Base-by-base conservation (phyloP, 192 early-diverging fungal genomes). In the Piromyces finnis region DNA sequence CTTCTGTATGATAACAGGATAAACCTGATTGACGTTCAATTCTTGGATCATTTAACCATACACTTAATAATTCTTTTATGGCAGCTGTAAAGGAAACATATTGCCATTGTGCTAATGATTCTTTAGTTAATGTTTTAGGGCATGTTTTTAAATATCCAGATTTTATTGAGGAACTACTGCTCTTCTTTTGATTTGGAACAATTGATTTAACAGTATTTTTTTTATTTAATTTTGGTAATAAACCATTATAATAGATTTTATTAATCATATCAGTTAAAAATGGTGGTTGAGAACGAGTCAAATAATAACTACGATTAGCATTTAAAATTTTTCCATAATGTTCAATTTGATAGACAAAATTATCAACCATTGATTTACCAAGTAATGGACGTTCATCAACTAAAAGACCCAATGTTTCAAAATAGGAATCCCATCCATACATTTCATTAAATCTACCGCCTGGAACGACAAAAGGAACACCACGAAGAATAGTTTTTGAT, bases 401-500 rank as follows among this genome's bases (percentile, higher is more conserved):
- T 35, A 96, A 82, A 37, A 99, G 84, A 12, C 96, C 98, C 6
- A 98, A 85, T 0, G 93, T 88, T 83, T 96, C 95, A 88, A 98
- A 98, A 84, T 97, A 97, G 78, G 90, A 92, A 84, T 99, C 98
- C 98, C 98, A 99, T 0, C 96, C 97, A 85, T 99, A 99, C 92
- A 96, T 97, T 86, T 99, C 98, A 84, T 98, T 99, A 88, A 98
- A 99, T 15, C 98, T 91, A 26, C 98, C 98, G 18, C 98, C 98
- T 0, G 97, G 98, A 0, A 99, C 97, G 22, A 97, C 94, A 83
- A 99, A 99, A 0, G 95, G 95, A 28, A 96, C 91, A 36, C 93
- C 93, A n/a, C 85, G 84, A 78, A 92, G 85, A 5, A 77, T 7
- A n/a, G 78, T 32, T 79, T 68, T 68, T n/a, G 89, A 29, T 86